Conservation (phyloP, 805 yeast genomes). For the Spathaspora hagerdaliae region DNA sequence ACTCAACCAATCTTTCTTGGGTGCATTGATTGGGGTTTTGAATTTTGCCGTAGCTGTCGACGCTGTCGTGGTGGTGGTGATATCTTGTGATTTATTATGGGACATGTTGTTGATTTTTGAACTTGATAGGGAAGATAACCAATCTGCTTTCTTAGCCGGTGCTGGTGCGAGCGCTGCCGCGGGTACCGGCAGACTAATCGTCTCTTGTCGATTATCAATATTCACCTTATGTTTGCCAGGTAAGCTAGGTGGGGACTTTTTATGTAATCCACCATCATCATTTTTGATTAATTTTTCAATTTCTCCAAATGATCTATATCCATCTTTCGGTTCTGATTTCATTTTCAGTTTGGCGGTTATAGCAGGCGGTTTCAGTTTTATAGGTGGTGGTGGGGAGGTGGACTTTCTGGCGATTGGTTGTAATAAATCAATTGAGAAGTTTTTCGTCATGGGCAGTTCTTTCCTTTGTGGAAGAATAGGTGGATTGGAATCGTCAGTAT, state of each 20-base stretch:
- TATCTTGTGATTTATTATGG: neutral
- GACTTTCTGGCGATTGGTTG: slow-evolving; percentile 6
- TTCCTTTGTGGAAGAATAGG: slow-evolving; percentile 12
- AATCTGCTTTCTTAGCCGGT: slow-evolving; percentile 1
- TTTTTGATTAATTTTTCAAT: slow-evolving; percentile 17
- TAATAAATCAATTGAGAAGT: slow-evolving; percentile 3
- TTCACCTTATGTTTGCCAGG: slow-evolving; percentile 11
- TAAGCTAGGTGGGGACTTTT: slow-evolving; percentile 7
- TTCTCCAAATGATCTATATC: slow-evolving; percentile 16
- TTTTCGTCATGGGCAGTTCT: neutral
- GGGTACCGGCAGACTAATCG: too few species aligned
- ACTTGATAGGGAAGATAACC: slow-evolving; percentile 7
- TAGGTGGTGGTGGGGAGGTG: slow-evolving; percentile 8
- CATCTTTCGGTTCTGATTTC: neutral
- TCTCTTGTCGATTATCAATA: too few species aligned
- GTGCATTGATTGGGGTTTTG: neutral
- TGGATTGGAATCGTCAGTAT: slow-evolving; percentile 9
- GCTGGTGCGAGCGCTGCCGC: too few species aligned
- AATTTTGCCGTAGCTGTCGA: neutral
- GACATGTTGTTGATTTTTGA: neutral
- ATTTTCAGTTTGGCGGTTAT: slow-evolving; percentile 6
- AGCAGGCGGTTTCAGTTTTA: slow-evolving; percentile 10
- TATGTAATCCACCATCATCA: neutral
- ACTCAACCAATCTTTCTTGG: slow-evolving; percentile 1
- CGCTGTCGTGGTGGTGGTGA: neutral